A percentile compares a stretch with the other conserved stretches of the same genome.
Conservation (phyloP, 208 protist genomes). For the Trypanosomatidae sp. region DNA sequence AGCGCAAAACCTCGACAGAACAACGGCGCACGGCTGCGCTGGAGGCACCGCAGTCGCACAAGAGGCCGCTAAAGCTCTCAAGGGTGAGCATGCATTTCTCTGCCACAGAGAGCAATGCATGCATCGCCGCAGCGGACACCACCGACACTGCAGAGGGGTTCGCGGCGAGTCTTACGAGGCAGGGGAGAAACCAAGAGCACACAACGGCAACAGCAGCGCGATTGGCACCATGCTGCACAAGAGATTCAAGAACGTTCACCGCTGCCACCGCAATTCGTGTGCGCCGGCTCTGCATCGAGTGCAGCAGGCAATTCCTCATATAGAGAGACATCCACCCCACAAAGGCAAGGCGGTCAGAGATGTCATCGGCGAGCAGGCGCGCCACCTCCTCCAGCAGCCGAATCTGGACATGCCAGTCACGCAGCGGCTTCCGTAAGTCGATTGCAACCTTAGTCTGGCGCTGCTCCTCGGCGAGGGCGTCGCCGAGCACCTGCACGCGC, state of each 20-base stretch:
- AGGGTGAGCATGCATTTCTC: constrained; percentile 36
- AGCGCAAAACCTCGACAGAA: constrained; percentile 33
- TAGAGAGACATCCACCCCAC: constrained; percentile 41
- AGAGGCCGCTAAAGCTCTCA: constrained; percentile 38
- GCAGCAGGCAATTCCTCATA: constrained; percentile 41
- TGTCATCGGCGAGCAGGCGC: constrained; percentile 27
- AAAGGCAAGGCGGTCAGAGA: constrained; percentile 32
- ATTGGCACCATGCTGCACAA: background rate
- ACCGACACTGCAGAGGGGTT: constrained; percentile 21
- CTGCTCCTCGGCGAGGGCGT: constrained; percentile 19
- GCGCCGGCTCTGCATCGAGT: constrained; percentile 48
- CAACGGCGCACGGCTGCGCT: constrained; percentile 37
- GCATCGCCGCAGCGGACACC: constrained; percentile 26
- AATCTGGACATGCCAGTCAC: constrained; percentile 32
- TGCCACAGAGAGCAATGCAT: constrained; percentile 32
- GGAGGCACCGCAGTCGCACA: constrained; percentile 36
- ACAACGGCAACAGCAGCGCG: constrained; percentile 14
- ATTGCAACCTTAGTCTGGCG: background rate
- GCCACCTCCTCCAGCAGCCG: constrained; percentile 32
- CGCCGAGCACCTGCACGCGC: constrained; percentile 33
- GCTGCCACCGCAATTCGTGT: constrained; percentile 14
- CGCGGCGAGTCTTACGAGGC: constrained; percentile 37
- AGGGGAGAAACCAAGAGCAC: constrained; percentile 53
- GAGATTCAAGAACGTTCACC: constrained; percentile 16
- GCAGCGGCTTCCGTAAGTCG: background rate